Percentiles rank a stretch among this genome's conserved stretches.
Conservation (phyloP, 2,329 filamentous ascomycete genomes). For the Arthroderma sp. region DNA sequence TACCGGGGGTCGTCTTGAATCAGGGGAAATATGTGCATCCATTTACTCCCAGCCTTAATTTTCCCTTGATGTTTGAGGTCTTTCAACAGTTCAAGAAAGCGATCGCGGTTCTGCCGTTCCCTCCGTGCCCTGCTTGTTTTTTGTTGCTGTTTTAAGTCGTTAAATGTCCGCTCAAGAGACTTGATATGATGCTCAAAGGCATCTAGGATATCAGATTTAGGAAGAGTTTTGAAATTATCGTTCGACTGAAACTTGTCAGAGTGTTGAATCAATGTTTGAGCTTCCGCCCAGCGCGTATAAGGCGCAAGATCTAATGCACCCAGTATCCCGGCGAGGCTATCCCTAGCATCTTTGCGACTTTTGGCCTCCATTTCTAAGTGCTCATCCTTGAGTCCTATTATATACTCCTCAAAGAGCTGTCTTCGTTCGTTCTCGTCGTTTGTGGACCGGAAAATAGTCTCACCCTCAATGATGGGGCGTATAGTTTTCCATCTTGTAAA, state of each 20-base stretch:
- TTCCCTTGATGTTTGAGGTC: constrained; percentile 63
- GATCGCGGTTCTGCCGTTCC: constrained; percentile 77
- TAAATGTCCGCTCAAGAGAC: constrained; percentile 76
- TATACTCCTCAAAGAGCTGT: constrained; percentile 87
- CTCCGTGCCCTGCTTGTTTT: constrained; percentile 68
- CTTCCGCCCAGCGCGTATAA: constrained; percentile 89
- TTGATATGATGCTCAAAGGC: constrained; percentile 95
- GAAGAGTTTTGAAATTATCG: constrained; percentile 73
- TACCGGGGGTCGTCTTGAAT: constrained; percentile 76
- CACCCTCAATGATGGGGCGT: constrained; percentile 81
- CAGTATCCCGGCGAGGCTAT: constrained; percentile 65
- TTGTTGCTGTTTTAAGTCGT: constrained; percentile 76
- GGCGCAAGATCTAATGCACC: constrained; percentile 73
- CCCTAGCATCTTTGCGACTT: constrained; percentile 66
- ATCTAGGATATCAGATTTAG: constrained; percentile 77
- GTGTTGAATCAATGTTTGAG: constrained; percentile 65
- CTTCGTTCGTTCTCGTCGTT: constrained; percentile 76
- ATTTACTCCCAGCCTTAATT: constrained; percentile 82
- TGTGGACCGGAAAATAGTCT: constrained; percentile 88
- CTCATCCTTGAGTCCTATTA: constrained; percentile 66
- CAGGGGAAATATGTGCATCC: constrained; percentile 64
- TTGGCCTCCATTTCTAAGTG: constrained; percentile 63
- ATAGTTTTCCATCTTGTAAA: constrained; percentile 97
- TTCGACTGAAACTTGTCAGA: constrained; percentile 67
- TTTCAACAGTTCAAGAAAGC: constrained; percentile 58